Conservation (phyloP, 2,329 filamentous ascomycete genomes). For the Botrytis deweyae region DNA sequence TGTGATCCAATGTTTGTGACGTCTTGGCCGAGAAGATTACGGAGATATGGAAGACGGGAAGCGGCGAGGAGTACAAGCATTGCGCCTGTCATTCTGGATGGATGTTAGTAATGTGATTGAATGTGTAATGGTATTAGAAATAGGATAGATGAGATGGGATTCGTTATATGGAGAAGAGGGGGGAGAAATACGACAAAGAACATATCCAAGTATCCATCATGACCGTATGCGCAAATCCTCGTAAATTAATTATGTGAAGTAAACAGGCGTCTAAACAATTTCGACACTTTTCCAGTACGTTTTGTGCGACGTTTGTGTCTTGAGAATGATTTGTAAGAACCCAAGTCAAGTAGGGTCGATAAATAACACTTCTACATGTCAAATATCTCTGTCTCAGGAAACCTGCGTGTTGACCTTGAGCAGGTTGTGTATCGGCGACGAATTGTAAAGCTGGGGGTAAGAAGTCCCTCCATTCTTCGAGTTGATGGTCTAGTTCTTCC, state of each 20-base stretch:
- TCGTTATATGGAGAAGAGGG: not conserved
- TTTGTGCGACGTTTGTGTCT: conserved; percentile 19
- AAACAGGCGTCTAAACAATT: conserved; percentile 49
- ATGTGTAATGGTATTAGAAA: not conserved
- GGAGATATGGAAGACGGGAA: conserved; percentile 43
- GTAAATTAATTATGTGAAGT: conserved; percentile 50
- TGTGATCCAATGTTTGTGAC: conserved; percentile 45
- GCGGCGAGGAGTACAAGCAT: conserved; percentile 51
- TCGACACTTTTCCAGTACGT: conserved; percentile 45
- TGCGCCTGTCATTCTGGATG: conserved; percentile 47
- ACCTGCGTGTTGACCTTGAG: conserved; percentile 45
- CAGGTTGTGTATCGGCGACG: conserved; percentile 38
- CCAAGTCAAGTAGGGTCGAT: conserved; percentile 52
- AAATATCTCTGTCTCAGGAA: conserved; percentile 53
- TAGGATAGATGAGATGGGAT: not conserved
- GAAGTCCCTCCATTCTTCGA: conserved; percentile 51
- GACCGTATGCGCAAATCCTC: conserved; percentile 50
- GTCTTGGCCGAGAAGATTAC: conserved; percentile 43
- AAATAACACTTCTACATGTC: conserved; percentile 53
- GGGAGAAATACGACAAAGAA: conserved; percentile 47
- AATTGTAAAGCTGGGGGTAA: conserved; percentile 47
- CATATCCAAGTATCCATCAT: conserved; percentile 57
- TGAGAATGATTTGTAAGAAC: conserved; percentile 35
- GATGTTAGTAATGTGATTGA: not conserved
- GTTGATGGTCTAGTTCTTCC: conserved; percentile 49